Percentiles rank a stretch among this genome's conserved stretches.
These are phyloP conservation scores for Ophiostoma sp. DNA, from an alignment of 2,329 filamentous ascomycete genomes.

Conservation along the genomic window DNA sequence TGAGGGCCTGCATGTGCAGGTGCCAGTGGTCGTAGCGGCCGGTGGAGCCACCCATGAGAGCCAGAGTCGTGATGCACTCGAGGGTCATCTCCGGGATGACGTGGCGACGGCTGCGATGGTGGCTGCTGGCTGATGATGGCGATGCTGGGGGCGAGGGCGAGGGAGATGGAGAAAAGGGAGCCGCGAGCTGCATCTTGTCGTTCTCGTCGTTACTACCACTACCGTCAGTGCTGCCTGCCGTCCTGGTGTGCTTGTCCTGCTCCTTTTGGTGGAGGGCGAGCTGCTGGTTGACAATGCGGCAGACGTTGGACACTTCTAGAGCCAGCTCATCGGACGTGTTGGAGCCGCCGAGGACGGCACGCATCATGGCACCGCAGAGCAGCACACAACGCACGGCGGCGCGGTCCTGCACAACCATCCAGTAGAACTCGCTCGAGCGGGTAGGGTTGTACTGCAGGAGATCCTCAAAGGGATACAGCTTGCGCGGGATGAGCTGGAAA, in stretches of 20 bases:
- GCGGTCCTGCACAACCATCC: conserved; percentile 33
- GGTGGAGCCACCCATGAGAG: conserved; percentile 37
- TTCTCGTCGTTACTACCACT: background rate
- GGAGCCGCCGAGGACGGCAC: conserved; percentile 31
- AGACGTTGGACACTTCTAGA: conserved; percentile 30
- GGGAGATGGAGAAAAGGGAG: background rate
- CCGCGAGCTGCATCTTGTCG: conserved; percentile 17
- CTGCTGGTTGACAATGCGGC: conserved; percentile 30
- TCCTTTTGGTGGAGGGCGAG: conserved; percentile 21
- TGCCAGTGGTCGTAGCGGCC: conserved; percentile 43
- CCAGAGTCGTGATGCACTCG: conserved; percentile 38
- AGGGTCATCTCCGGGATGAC: conserved; percentile 34
- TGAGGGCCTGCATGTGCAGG: conserved; percentile 41
- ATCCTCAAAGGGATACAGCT: conserved; percentile 39
- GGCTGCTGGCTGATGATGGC: background rate
- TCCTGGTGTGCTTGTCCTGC: background rate
- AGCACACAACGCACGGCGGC: conserved; percentile 37
- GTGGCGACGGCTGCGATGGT: background rate
- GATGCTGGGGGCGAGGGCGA: conserved; percentile 1
- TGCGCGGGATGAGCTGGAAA: conserved; percentile 35
- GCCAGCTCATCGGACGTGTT: conserved; percentile 30
- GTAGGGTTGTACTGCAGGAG: conserved; percentile 38
- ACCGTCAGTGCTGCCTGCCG: background rate
- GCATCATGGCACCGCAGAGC: conserved; percentile 36
- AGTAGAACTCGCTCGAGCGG: conserved; percentile 33